Evolutionary conservation across 2,329 filamentous ascomycete genomes (phyloP).

Genomic region (Epichloe sibirici): DNA sequence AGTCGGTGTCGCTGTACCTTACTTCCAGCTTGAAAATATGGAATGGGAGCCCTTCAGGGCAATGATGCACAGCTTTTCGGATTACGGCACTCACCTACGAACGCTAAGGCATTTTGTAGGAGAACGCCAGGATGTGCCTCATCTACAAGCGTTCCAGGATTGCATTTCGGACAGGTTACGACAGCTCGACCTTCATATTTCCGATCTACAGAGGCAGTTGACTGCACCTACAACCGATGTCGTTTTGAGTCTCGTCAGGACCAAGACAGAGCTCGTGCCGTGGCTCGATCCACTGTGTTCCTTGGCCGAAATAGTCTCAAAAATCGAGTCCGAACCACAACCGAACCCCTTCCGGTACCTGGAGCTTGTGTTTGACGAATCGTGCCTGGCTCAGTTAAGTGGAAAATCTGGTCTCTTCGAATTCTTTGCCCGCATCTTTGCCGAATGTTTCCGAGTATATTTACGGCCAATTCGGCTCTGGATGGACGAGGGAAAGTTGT

Average conservation of each 20-base stretch:
- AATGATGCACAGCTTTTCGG: conserved; percentile 33
- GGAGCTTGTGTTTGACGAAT: conserved; percentile 62
- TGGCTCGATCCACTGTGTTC: conserved; percentile 43
- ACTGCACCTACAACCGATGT: conserved; percentile 39
- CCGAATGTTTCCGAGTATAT: conserved; percentile 73
- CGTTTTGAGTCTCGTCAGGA: conserved; percentile 53
- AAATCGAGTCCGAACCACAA: conserved; percentile 36
- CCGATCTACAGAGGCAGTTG: conserved; percentile 47
- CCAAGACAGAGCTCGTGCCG: conserved; percentile 45
- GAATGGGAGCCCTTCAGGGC: conserved; percentile 38
- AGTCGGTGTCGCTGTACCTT: conserved; percentile 25
- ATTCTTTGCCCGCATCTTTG: conserved; percentile 57
- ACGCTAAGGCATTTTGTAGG: conserved; percentile 33
- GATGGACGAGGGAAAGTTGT: conserved; percentile 70
- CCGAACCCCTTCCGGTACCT: conserved; percentile 58
- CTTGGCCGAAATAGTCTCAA: conserved; percentile 50
- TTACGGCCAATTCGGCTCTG: conserved; percentile 67
- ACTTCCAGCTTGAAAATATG: conserved; percentile 35
- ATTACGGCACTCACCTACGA: conserved; percentile 32
- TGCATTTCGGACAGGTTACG: conserved; percentile 44
- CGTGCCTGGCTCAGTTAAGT: conserved; percentile 56
- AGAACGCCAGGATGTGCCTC: conserved; percentile 36
- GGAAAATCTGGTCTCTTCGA: conserved; percentile 50
- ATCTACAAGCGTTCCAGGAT: conserved; percentile 61
- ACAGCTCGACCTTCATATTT: conserved; percentile 46